Evolutionary conservation across 148 eudicot genomes (phyloP), one percentile per base, ranked within the genome.

Genomic region (Nepenthes mirabilis): DNA sequence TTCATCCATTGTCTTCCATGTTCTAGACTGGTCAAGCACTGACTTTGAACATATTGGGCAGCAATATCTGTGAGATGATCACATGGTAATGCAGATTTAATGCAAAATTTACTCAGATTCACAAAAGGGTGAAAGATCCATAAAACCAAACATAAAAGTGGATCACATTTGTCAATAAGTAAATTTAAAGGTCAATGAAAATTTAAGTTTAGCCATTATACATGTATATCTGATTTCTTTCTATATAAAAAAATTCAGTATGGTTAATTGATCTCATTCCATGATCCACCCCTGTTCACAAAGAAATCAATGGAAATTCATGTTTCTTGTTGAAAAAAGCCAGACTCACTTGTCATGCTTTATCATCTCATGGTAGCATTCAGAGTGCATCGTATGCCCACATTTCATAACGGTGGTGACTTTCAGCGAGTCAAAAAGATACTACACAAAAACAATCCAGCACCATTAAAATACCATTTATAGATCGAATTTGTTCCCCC

Each of bases 361-460:
- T 56, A 88, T 70, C 91, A 93, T 87, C 85, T 93, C 97, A 52
- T 79, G 60, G 68, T 77, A 82, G 70, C 99, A 93, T 63, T 93
- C 95, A 59, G 57, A 63, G 70, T 93, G 99, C 89, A 93, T 93
- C 8, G 99, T 93, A 67, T 93, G 99, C 57, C 99, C 99, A 79
- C 99, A 93, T 72, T 74, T 79, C 91, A 93, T 75, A 36, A 93
- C 97, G 14, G 74, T 73, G 43, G 91, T 86, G 63, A 84, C 95
- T 73, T 93, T 86, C 59, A 93, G 60, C 2, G 99, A 88, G 73
- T 93, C 99, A 70, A 93, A 93, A 55, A 93, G 96, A 75, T 83
- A 93, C 99, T 93, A 79, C 34, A 59, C 33, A 58, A 58, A 48
- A 9, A 55, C 65, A 13, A 45, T 55, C 33, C 23, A 64, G 49